Base-by-base conservation (phyloP, 495 filamentous ascomycete species). In the Penicillium cataractarum region DNA sequence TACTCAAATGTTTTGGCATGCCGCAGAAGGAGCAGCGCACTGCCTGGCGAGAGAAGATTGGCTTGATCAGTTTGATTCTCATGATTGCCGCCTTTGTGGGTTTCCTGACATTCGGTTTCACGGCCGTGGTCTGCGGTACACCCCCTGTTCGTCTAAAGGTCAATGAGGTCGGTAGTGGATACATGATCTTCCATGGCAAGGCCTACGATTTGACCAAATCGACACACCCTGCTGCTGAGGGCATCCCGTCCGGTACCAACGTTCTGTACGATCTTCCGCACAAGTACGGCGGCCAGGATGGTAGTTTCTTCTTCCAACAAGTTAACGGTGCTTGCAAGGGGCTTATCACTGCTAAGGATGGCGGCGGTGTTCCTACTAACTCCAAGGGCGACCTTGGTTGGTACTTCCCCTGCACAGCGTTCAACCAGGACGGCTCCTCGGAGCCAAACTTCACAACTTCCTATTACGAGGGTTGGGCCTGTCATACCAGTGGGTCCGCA, bases 41-140 rank as follows among this genome's bases (percentile, higher is more conserved):
- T 65, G 96, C 96, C 19, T 99, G 96, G 96, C 87, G 96, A 59
- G 96, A 99, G 74, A 99, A 99, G 83, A 97, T 99, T 83, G 96
- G 96, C 6, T 80, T 99, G 58, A 90, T 97, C 72, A 96, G 92
- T 78, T 85, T 98, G 69, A 98, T 99, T 70, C 67, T 96, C 21
- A 74, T 92, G 58, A 92, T 98, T 70, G 93, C 90, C 71, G 85
- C 86, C 12, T 88, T 96, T 68, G 95, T 99, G 58, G 96, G 96
- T 66, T 99, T 93, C 76, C 79, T 99, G 40, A 99, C 96, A 0
- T 98, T 99, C 66, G 96, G 95, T 42, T 99, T 99, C 71, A 97
- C 92, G 7, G 83, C 90, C 55, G 87, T 87, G 9, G 95, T 98
- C 21, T 99, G 96, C 74, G 89, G 85, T 57, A 76, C 67, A 21